These are phyloP conservation scores for Boehmeria nivea DNA, from an alignment of 306 rosid species.

Conservation along the genomic window DNA sequence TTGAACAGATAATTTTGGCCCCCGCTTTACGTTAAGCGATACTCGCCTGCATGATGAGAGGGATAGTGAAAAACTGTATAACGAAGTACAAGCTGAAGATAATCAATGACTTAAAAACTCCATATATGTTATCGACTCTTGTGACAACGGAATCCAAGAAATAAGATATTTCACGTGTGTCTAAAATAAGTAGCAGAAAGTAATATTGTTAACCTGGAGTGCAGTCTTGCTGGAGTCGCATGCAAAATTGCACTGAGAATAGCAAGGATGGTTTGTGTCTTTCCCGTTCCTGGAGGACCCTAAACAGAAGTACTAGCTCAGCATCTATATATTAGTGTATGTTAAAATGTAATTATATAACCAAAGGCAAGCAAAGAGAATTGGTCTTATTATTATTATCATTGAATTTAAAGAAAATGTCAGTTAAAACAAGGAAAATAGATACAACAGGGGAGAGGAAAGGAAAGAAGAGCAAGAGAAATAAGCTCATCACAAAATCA, in stretches of 20 bases:
- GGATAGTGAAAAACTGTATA: no score
- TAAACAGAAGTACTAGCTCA: slow-evolving; percentile 40
- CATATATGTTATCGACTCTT: no score
- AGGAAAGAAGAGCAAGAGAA: no score
- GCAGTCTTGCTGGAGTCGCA: slow-evolving; percentile 81
- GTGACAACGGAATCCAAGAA: not conserved
- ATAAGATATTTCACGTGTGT: not conserved
- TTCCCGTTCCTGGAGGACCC: slow-evolving; percentile 99
- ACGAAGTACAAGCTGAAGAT: no score
- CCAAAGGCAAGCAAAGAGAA: not conserved
- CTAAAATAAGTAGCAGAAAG: not conserved
- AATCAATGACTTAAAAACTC: no score
- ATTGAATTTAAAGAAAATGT: not conserved
- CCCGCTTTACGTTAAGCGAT: slow-evolving; percentile 44
- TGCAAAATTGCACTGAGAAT: slow-evolving; percentile 89
- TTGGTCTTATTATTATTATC: not conserved
- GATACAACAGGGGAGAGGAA: no score
- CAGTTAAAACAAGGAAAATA: no score
- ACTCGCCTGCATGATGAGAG: slow-evolving; percentile 46
- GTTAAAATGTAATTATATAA: no score
- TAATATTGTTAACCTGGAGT: slow-evolving; percentile 50
- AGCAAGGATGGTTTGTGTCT: slow-evolving; percentile 93
- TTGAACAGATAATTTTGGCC: slow-evolving; percentile 44
- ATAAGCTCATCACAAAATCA: no score
- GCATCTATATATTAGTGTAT: slow-evolving; percentile 5